phyloP scores from a whole-genome alignment of 73 alveolate species.

The Breviolum minutum region DNA sequence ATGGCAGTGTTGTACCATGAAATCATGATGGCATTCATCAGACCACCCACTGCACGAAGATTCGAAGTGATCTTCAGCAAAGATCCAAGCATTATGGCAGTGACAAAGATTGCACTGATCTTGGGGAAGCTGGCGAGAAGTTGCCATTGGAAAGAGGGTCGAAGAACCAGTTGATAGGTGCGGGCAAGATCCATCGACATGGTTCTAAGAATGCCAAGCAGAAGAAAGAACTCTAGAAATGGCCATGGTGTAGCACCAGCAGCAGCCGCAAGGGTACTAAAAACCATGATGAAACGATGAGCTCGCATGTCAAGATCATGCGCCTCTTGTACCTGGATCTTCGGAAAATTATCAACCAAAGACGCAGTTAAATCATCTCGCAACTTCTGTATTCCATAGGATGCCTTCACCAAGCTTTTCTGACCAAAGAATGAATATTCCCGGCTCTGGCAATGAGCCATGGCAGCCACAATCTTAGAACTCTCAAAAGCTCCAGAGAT shows the following conservation, averaged over 20 bases:
- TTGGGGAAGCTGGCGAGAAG: neutral
- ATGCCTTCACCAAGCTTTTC: too few relatives aligned
- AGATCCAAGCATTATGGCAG: neutral
- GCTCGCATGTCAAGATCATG: neutral
- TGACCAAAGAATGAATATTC: too few relatives aligned
- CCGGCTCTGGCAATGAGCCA: too few relatives aligned
- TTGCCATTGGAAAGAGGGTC: neutral
- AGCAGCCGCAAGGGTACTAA: neutral
- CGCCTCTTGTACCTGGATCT: too few relatives aligned
- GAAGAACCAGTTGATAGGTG: neutral
- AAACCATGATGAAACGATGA: neutral
- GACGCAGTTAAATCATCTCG: too few relatives aligned
- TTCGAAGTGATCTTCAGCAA: neutral
- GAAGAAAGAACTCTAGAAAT: neutral
- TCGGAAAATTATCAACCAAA: too few relatives aligned
- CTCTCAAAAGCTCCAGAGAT: too few relatives aligned
- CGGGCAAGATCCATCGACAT: neutral
- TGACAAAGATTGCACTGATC: neutral
- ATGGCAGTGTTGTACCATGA: neutral
- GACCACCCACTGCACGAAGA: neutral
- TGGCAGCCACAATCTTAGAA: too few relatives aligned
- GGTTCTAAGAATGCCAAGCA: conserved; percentile 11
- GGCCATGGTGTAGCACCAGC: conserved; percentile 30
- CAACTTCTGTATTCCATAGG: neutral
- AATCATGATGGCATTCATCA: neutral